Conservation (phyloP, 192 early-diverging fungal species). For the Haplosporangium gracile region DNA sequence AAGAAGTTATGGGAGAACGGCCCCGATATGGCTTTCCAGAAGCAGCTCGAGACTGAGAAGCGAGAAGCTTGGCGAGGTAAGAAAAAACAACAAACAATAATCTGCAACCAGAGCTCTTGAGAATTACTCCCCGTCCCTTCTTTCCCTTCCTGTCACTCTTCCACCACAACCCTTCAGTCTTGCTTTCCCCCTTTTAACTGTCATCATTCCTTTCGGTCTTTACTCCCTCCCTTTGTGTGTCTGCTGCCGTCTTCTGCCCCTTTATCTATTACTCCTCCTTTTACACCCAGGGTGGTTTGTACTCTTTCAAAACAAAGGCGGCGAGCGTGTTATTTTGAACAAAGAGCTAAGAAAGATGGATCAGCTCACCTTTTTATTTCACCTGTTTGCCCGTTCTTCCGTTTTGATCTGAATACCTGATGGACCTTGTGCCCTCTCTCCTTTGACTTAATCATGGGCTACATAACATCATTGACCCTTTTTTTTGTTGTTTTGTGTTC, state of each 20-base stretch:
- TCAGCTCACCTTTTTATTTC: neutral
- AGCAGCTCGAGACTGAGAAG: constrained; percentile 43
- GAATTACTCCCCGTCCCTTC: neutral
- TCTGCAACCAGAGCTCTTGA: too few species aligned
- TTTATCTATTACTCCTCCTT: neutral
- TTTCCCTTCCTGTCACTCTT: neutral
- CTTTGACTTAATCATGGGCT: too few species aligned
- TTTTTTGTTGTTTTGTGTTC: neutral
- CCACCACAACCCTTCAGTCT: neutral
- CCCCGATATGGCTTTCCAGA: constrained; percentile 48
- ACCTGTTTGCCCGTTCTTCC: neutral
- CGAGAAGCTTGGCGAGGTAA: constrained; percentile 49
- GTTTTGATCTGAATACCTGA: neutral
- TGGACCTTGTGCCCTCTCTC: neutral
- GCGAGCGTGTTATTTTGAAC: neutral
- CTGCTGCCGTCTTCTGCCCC: neutral
- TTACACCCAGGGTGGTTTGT: neutral
- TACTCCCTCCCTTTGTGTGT: neutral
- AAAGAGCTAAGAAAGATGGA: neutral
- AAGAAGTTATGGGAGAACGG: constrained; percentile 53
- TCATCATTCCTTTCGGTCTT: neutral
- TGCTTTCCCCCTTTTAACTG: neutral
- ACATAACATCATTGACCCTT: neutral
- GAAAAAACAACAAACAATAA: neutral
- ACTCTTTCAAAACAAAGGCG: neutral